phyloP scores from a whole-genome alignment of 1,139 yeast species.

The Yarrowia galli region DNA sequence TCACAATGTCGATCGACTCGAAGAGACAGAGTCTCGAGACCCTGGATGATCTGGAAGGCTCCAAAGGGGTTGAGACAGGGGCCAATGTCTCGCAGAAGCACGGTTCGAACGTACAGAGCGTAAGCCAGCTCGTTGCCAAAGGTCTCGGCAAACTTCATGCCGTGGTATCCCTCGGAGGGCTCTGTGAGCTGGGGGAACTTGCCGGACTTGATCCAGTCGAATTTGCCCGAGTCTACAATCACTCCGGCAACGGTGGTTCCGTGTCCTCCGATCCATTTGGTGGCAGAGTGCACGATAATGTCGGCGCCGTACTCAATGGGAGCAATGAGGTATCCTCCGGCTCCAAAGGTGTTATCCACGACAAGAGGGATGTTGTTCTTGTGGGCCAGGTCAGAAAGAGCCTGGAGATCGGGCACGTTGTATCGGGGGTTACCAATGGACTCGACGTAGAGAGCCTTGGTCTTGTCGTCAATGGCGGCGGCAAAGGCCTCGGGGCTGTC shows the following conservation, averaged over 20 bases:
- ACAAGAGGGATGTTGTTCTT: constrained; percentile 89
- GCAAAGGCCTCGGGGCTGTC: constrained; percentile 75
- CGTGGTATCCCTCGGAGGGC: constrained; percentile 95
- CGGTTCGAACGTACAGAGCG: constrained; percentile 82
- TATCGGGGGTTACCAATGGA: constrained; percentile 94
- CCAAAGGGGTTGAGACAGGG: constrained; percentile 89
- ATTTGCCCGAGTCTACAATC: constrained; percentile 86
- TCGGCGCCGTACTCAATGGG: constrained; percentile 93
- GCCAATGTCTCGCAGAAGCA: constrained; percentile 90
- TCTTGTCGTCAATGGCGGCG: constrained; percentile 75
- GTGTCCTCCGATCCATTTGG: constrained; percentile 98
- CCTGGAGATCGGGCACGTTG: constrained; percentile 90
- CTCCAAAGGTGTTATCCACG: constrained; percentile 97
- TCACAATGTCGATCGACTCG: constrained; percentile 91
- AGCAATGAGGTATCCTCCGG: constrained; percentile 87
- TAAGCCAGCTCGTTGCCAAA: constrained; percentile 76
- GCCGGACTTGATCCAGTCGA: constrained; percentile 85
- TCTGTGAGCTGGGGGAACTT: constrained; percentile 89
- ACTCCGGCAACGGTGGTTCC: constrained; percentile 96
- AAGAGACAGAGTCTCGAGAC: constrained; percentile 90
- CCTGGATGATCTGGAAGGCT: constrained; percentile 83
- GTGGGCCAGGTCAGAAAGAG: constrained; percentile 78
- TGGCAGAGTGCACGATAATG: constrained; percentile 85
- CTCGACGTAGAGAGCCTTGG: constrained; percentile 90
- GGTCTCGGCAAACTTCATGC: constrained; percentile 79